phyloP scores from a whole-genome alignment of 2,329 filamentous ascomycete species.

The Epichloe gansuensis region DNA sequence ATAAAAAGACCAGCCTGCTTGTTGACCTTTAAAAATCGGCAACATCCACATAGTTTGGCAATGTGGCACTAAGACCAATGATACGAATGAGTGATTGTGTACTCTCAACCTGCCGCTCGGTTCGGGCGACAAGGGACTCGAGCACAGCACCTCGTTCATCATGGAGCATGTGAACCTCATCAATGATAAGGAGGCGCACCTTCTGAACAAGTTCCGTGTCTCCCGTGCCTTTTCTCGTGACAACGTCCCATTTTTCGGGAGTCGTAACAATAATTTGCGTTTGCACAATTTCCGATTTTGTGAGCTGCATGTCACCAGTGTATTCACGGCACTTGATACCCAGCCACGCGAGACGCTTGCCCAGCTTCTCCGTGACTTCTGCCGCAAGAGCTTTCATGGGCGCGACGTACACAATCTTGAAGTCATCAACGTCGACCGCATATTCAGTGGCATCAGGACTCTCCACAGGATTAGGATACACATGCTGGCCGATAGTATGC shows the following conservation, averaged over 20 bases:
- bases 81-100: conserved; percentile 96
- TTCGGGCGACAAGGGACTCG: conserved; percentile 89
- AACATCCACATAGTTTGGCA: conserved; percentile 95
- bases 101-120: conserved; percentile 91
- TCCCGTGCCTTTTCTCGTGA: conserved; percentile 91
- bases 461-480: conserved; percentile 67
- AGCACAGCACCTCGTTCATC: conserved; percentile 93
- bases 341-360: conserved; percentile 85
- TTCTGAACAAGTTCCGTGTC: conserved; percentile 98
- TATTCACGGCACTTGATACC: conserved; percentile 85
- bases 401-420: conserved; percentile 97
- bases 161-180: conserved; percentile 99
- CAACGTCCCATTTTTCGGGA: conserved; percentile 98
- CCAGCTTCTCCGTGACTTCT: conserved; percentile 89
- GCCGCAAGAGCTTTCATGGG: conserved; percentile 98
- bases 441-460: conserved; percentile 65
- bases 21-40: conserved; percentile 97
- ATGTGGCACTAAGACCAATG: conserved; percentile 83
- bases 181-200: conserved; percentile 88
- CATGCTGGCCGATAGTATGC: conserved; percentile 79
- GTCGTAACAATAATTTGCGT: conserved; percentile 98
- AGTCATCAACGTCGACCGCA: conserved; percentile 70
- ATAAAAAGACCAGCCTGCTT: conserved; percentile 82
- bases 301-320: conserved; percentile 97
- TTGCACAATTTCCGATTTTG: conserved; percentile 87